Percentiles rank a stretch among this genome's conserved stretches.
These are phyloP conservation scores for Petasospora rhodanensis DNA, from an alignment of 1,139 yeast species.

Conservation along the genomic window DNA sequence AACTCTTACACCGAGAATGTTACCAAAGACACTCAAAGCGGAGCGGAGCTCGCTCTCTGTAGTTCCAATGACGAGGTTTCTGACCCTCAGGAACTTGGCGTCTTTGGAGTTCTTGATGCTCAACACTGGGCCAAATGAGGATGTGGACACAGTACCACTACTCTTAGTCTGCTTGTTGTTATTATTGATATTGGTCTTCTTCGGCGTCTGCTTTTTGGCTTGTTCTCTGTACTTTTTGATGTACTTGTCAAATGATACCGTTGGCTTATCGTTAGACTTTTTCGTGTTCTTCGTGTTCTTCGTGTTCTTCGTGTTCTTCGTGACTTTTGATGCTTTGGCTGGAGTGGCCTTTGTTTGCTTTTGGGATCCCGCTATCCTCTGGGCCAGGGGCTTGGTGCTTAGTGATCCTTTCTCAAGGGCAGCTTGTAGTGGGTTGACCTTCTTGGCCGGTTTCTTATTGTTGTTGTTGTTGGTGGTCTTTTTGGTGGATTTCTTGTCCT, in stretches of 20 bases:
- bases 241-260: slow-evolving; percentile 10
- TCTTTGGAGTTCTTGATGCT: slow-evolving; percentile 12
- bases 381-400: background rate
- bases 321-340: background rate
- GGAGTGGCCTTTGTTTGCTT: too few species aligned
- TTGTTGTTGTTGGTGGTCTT: too few species aligned
- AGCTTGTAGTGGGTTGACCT: slow-evolving; percentile 13
- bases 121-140: too few species aligned
- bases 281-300: background rate
- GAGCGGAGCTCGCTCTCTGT: slow-evolving; percentile 14
- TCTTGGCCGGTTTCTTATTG: too few species aligned
- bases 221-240: slow-evolving; percentile 1
- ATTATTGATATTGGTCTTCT: slow-evolving; percentile 1
- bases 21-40: slow-evolving; percentile 14
- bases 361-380: too few species aligned
- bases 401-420: slow-evolving; percentile 9
- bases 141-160: too few species aligned
- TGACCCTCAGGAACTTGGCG: slow-evolving; percentile 13
- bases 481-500: too few species aligned
- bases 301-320: background rate
- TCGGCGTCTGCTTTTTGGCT: background rate
- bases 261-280: background rate
- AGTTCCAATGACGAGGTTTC: slow-evolving; percentile 23
- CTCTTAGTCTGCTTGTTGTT: too few species aligned
- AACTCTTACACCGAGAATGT: slow-evolving; percentile 9